phyloP scores from a whole-genome alignment of 1,284 basidiomycete species.

The Ceratobasidium sp. region DNA sequence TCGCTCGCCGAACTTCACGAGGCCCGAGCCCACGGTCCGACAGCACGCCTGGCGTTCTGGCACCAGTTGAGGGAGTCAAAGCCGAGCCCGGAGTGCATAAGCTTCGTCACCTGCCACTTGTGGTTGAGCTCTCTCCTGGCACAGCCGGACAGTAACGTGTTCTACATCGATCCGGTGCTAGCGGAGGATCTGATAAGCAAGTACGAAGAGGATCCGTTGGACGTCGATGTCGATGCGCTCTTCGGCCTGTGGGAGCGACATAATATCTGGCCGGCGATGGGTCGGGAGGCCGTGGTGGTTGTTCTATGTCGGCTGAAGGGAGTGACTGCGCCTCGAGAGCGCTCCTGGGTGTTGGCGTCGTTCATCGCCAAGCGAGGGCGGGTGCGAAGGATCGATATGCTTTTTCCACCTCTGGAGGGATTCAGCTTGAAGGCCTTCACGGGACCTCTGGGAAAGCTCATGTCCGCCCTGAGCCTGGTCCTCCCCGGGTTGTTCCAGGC shows the following conservation, averaged over 20 bases:
- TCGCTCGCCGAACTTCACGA: neutral
- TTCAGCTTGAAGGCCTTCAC: too few relatives aligned
- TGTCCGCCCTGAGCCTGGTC: neutral
- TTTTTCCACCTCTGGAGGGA: too few relatives aligned
- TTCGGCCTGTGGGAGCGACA: neutral
- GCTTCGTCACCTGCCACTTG: neutral
- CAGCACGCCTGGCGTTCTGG: slow-evolving; percentile 7
- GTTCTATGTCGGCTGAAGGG: neutral
- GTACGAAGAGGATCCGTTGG: neutral
- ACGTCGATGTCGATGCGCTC: neutral
- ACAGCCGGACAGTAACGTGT: neutral
- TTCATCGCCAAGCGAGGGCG: neutral
- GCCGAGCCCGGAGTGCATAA: neutral
- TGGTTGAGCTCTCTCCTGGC: slow-evolving; percentile 19
- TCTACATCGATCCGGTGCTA: neutral
- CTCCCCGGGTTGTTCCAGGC: neutral
- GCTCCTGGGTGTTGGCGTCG: neutral
- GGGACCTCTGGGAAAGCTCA: neutral
- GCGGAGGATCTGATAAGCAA: neutral
- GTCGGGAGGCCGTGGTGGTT: neutral
- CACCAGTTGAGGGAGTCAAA: neutral
- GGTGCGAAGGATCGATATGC: neutral
- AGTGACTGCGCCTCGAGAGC: neutral
- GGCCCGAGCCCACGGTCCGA: neutral
- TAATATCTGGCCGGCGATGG: neutral